These are phyloP conservation scores for Aspergillus udagawae DNA, from an alignment of 2,329 filamentous ascomycete genomes.

Conservation along the genomic window DNA sequence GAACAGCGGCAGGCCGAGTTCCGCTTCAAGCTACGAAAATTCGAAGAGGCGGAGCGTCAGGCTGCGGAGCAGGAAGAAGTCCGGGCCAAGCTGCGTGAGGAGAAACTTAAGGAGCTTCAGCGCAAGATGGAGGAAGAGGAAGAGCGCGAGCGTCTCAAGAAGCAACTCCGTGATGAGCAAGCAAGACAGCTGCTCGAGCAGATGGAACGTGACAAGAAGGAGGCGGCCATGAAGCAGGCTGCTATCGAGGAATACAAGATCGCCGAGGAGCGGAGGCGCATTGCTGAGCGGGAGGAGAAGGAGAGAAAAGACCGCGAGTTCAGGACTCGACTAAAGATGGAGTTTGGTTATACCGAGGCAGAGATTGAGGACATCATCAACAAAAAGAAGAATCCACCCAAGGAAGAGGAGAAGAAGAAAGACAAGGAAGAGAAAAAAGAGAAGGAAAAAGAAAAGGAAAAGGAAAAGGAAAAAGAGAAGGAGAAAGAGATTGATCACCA, in stretches of 20 bases:
- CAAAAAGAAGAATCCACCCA: conserved; percentile 36
- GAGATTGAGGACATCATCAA: conserved; percentile 41
- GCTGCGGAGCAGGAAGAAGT: conserved; percentile 31
- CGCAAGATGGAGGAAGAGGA: conserved; percentile 40
- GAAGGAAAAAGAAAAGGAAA: conserved; percentile 25
- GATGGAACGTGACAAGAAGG: conserved; percentile 28
- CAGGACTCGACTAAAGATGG: conserved; percentile 34
- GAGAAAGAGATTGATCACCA: conserved; percentile 20
- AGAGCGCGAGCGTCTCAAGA: conserved; percentile 41
- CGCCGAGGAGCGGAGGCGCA: conserved; percentile 25
- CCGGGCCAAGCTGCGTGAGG: conserved; percentile 24
- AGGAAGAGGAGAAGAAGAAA: conserved; percentile 23
- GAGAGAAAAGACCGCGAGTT: conserved; percentile 30
- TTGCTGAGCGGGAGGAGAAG: conserved; percentile 30
- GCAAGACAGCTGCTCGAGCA: conserved; percentile 33
- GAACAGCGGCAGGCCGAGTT: conserved; percentile 15
- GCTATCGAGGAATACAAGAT: conserved; percentile 36
- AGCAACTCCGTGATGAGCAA: conserved; percentile 43
- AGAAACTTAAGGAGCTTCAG: conserved; percentile 29
- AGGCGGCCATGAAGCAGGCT: conserved; percentile 39
- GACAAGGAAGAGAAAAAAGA: conserved; percentile 29
- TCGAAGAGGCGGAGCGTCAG: conserved; percentile 30
- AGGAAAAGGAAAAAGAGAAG: conserved; percentile 27
- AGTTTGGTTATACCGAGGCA: conserved; percentile 40
- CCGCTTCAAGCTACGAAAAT: conserved; percentile 14